phyloP scores from a whole-genome alignment of 306 rosid species.

The Pterocarpus santalinus region DNA sequence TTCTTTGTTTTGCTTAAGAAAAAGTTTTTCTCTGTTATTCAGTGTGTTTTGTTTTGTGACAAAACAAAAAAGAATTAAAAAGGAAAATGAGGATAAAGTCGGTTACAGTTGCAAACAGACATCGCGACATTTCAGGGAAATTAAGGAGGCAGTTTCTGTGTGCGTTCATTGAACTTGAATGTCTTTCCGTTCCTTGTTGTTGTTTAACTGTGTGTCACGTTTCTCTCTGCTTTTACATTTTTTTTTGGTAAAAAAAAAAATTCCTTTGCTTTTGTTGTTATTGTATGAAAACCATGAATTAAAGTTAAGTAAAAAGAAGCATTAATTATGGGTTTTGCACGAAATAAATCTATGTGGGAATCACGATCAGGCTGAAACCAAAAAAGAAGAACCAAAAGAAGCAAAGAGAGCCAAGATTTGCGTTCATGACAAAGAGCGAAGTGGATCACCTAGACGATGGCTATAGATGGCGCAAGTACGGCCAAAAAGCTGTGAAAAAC shows the following conservation, averaged over 20 bases:
- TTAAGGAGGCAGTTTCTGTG: neutral
- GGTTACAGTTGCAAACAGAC: slow-evolving; percentile 11
- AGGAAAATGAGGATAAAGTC: slow-evolving; percentile 14
- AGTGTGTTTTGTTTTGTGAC: too few relatives aligned
- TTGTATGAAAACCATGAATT: neutral
- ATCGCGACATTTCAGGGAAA: slow-evolving; percentile 17
- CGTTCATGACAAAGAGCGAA: slow-evolving; percentile 90
- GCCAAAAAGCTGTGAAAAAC: slow-evolving; percentile 95
- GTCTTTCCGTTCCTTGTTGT: neutral
- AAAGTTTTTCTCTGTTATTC: neutral
- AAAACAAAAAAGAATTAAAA: neutral
- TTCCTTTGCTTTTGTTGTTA: neutral
- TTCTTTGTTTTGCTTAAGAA: neutral
- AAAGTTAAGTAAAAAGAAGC: neutral
- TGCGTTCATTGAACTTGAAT: slow-evolving; percentile 21
- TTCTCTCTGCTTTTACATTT: neutral
- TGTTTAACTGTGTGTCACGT: slow-evolving; percentile 3
- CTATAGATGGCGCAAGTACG: slow-evolving; percentile 95
- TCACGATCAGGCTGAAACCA: slow-evolving; percentile 61
- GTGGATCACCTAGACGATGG: slow-evolving; percentile 93
- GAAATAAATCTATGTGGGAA: neutral
- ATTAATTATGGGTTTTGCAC: neutral
- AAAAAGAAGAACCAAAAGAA: slow-evolving; percentile 83
- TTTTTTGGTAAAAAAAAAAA: neutral
- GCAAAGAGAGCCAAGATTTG: slow-evolving; percentile 77